Conservation (phyloP, 805 yeast species). For the Candida montana region DNA sequence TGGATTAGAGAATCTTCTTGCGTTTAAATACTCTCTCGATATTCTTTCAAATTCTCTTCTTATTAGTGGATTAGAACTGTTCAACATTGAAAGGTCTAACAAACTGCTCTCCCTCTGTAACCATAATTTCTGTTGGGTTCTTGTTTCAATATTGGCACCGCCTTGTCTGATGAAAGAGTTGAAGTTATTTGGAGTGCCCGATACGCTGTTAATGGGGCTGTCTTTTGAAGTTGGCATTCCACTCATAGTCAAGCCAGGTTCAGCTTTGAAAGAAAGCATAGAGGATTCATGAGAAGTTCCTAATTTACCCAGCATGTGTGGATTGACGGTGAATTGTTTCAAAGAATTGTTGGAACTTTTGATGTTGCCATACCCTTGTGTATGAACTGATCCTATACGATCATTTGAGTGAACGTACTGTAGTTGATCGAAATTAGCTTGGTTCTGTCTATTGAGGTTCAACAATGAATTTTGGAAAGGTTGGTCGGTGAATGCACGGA, state of each 20-base stretch:
- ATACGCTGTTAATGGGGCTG: conserved; percentile 10
- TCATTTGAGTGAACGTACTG: conserved; percentile 27
- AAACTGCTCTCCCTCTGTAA: conserved; percentile 71
- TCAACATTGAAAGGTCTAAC: conserved; percentile 40
- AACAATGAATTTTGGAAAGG: conserved; percentile 24
- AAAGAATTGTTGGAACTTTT: conserved; percentile 16
- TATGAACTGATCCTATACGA: conserved; percentile 16
- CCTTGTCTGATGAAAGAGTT: conserved; percentile 35
- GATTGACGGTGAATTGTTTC: conserved; percentile 20
- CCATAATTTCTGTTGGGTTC: conserved; percentile 85
- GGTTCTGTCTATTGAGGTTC: conserved; percentile 11
- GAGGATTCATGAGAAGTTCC: conserved; percentile 18
- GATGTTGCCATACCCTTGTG: background rate
- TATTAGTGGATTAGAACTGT: conserved; percentile 36
- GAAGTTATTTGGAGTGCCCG: conserved; percentile 32
- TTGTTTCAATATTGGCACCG: conserved; percentile 43
- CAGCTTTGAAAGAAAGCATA: conserved; percentile 20
- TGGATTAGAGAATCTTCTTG: conserved; percentile 68
- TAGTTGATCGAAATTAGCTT: conserved; percentile 8
- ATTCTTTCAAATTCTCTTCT: conserved; percentile 76
- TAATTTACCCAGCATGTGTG: conserved; percentile 6
- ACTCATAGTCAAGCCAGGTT: conserved; percentile 22
- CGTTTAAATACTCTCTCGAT: conserved; percentile 66
- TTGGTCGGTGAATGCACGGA: conserved; percentile 33
- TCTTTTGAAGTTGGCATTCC: conserved; percentile 18